Evolutionary conservation across 768 basidiomycete species (phyloP).

Genomic region (Daedaleopsis sinensis): DNA sequence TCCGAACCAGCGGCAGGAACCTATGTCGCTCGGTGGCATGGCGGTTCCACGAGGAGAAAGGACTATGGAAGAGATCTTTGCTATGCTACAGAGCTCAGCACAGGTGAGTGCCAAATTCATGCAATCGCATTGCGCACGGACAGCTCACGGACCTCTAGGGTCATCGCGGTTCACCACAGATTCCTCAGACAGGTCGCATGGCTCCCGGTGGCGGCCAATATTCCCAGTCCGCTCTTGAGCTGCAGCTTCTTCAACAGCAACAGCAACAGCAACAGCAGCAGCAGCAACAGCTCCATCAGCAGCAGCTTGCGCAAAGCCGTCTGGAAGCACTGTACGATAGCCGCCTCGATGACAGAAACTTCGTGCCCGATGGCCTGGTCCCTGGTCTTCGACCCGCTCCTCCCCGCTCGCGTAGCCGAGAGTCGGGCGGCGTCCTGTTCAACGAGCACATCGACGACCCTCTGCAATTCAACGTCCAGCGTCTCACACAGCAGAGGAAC

Average conservation of each 20-base stretch:
- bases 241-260: constrained; percentile 33
- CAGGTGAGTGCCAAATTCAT: constrained; percentile 53
- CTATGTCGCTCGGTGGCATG: constrained; percentile 38
- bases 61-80: constrained; percentile 79
- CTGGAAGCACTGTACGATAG: constrained; percentile 75
- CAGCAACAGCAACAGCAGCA: constrained; percentile 41
- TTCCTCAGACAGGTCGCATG: constrained; percentile 26
- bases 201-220: constrained; percentile 28
- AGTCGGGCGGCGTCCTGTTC: constrained; percentile 51
- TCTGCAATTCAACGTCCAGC: constrained; percentile 62
- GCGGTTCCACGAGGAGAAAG: constrained; percentile 44
- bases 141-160: constrained; percentile 8
- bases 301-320: constrained; percentile 45
- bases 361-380: constrained; percentile 85
- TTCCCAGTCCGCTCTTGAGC: constrained; percentile 30
- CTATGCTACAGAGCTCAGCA: constrained; percentile 77
- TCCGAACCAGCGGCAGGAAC: constrained; percentile 51
- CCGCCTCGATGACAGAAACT: constrained; percentile 73
- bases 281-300: constrained; percentile 43
- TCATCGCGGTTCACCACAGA: constrained; percentile 30
- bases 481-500: constrained; percentile 51
- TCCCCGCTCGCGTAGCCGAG: constrained; percentile 58
- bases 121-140: background rate
- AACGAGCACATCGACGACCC: constrained; percentile 65
- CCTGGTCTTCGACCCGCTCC: constrained; percentile 75